A percentile compares a stretch with the other conserved stretches of the same genome.
phyloP scores from a whole-genome alignment of 306 rosid species.

The Begonia masoniana region DNA sequence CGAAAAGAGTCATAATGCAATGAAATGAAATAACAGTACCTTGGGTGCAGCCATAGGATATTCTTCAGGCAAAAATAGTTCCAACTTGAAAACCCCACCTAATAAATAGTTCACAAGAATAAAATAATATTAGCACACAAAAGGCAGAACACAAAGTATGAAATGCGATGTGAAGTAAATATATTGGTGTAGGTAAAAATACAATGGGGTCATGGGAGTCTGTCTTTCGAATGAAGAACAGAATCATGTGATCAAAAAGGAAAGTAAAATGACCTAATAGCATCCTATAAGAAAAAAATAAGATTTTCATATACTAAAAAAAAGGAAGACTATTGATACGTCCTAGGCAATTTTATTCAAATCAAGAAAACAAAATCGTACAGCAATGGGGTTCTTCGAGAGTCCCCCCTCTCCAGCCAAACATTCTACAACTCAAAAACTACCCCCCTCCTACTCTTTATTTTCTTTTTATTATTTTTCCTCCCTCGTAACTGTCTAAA shows the following conservation, averaged over 20 bases:
- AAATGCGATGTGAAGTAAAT: too few species aligned
- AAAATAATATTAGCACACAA: slow-evolving; percentile 1
- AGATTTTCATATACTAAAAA: not conserved
- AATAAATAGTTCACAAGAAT: slow-evolving; percentile 9
- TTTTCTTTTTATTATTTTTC: too few species aligned
- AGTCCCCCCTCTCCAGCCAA: too few species aligned
- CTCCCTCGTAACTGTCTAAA: too few species aligned
- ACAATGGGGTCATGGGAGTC: not conserved
- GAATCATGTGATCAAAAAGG: not conserved
- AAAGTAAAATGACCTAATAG: not conserved
- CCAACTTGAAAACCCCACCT: slow-evolving; percentile 98
- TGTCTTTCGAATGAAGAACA: not conserved
- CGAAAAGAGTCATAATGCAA: not conserved
- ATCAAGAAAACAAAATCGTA: too few species aligned
- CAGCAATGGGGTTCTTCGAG: too few species aligned
- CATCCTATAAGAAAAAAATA: not conserved
- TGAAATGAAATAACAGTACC: slow-evolving; percentile 30
- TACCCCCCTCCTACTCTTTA: too few species aligned
- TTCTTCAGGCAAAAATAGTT: slow-evolving; percentile 92
- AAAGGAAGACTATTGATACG: too few species aligned
- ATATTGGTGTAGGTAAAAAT: too few species aligned
- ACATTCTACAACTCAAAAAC: too few species aligned
- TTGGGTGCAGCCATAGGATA: slow-evolving; percentile 99
- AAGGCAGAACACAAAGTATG: not conserved
- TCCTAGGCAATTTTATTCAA: too few species aligned